A percentile compares a stretch with the other conserved stretches of the same genome.
Conservation (phyloP, 2,329 filamentous ascomycete genomes). For the Podosphaera leucotricha region DNA sequence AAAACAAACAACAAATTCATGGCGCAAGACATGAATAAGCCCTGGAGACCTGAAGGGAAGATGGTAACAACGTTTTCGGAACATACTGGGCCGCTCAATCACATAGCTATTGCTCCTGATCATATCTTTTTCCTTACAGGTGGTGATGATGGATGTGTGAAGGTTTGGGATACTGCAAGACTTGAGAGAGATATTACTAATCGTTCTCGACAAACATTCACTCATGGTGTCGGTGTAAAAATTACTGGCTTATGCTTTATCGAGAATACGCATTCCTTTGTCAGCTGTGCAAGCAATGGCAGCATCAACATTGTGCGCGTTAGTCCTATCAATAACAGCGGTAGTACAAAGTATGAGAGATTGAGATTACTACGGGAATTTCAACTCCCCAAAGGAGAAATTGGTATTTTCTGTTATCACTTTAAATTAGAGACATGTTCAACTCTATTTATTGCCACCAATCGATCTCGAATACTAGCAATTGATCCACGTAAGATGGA, state of each 20-base stretch:
- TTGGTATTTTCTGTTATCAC: constrained; percentile 78
- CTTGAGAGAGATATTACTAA: constrained; percentile 82
- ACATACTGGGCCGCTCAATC: constrained; percentile 60
- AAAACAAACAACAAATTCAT: constrained; percentile 21
- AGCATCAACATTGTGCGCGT: constrained; percentile 65
- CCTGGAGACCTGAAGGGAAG: constrained; percentile 66
- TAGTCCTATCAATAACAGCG: constrained; percentile 29
- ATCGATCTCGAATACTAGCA: constrained; percentile 57
- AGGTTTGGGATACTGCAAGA: constrained; percentile 76
- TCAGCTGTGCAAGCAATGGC: constrained; percentile 75
- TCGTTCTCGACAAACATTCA: constrained; percentile 66
- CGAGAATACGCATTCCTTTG: constrained; percentile 80
- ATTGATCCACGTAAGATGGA: constrained; percentile 76
- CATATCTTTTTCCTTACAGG: constrained; percentile 88
- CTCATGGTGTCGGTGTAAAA: constrained; percentile 43
- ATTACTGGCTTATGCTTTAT: constrained; percentile 75
- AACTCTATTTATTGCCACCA: constrained; percentile 69
- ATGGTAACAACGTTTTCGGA: constrained; percentile 77
- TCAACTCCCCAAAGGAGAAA: constrained; percentile 48
- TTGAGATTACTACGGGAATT: constrained; percentile 57
- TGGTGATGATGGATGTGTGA: constrained; percentile 75
- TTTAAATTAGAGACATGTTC: constrained; percentile 64
- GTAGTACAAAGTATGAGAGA: constrained; percentile 52
- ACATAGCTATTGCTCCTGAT: constrained; percentile 64
- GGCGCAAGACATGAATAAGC: constrained; percentile 21